Evolutionary conservation across 495 filamentous ascomycete species (phyloP), one percentile per base, ranked within the genome.

Genomic region (Aspergillus baeticus): DNA sequence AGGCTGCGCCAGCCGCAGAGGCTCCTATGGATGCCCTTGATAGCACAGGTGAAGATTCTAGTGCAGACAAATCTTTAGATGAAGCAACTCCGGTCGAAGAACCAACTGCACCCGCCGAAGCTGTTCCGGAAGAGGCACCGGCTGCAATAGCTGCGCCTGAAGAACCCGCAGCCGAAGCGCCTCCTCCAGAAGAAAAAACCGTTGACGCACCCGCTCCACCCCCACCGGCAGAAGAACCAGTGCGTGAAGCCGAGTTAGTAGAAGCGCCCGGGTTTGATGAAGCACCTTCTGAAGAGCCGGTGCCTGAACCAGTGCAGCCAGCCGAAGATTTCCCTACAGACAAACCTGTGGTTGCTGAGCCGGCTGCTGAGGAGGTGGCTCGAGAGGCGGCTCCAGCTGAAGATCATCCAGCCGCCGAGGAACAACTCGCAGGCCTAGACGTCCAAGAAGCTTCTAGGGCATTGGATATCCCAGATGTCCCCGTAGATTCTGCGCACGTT

Each of bases 301-400:
- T 33, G 29, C 14, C 51, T 13, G 43, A 54, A 23, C 49, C 49
- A 1, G 54, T 43, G 26, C 42, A 17, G 18, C 20, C 50, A 20
- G 18, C 37, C 1, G 59, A 60, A 44, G 64, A 66, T 22, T 34
- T 46, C 26, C 37, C 56, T 22, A 35, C 46, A 14, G 69, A 63
- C 6, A 61, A 59, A 23, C 49, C 57, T 52, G 8, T 3, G 5
- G 37, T 17, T 41, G 8, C 37, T 41, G 37, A 41, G 15, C 14
- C n/a, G n/a, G 14, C 37, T n/a, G 14, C n/a, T 41, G 37, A 17
- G 18, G 14, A n/a, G 6, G 47, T 21, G 4, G 31, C 34, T 13
- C 33, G 10, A 38, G 47, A 38, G 33, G 6, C 22, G 1, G 33
- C 34, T 50, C 33, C 31, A 36, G 51, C 31, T 22, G 53, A 59